Conservation (phyloP, 1,284 basidiomycete species). For the Farysia itapuensis region DNA sequence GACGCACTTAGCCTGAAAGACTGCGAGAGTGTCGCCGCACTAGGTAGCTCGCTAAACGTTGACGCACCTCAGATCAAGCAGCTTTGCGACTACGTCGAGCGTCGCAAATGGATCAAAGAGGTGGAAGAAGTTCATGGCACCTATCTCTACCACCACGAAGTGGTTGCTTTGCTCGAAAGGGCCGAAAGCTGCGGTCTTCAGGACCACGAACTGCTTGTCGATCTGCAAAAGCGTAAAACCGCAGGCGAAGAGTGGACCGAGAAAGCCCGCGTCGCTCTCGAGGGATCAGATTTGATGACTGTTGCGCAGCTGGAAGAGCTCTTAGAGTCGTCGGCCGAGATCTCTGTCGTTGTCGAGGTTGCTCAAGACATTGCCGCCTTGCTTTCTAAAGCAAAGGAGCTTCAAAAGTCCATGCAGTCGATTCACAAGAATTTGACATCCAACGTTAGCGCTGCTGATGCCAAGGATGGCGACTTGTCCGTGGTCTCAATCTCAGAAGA, state of each 20-base stretch:
- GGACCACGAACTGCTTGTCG: slow-evolving; percentile 36
- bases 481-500: slow-evolving; percentile 29
- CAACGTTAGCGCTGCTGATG: neutral
- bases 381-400: slow-evolving; percentile 29
- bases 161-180: slow-evolving; percentile 71
- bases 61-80: slow-evolving; percentile 72
- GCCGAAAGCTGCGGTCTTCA: slow-evolving; percentile 71
- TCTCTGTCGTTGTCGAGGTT: slow-evolving; percentile 33
- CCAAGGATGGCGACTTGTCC: slow-evolving; percentile 25
- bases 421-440: slow-evolving; percentile 16
- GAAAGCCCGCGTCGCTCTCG: slow-evolving; percentile 10
- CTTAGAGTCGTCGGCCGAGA: slow-evolving; percentile 23
- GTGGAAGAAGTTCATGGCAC: slow-evolving; percentile 62
- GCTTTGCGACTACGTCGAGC: slow-evolving; percentile 74
- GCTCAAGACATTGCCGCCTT: slow-evolving; percentile 19
- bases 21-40: slow-evolving; percentile 71
- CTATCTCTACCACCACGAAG: slow-evolving; percentile 47
- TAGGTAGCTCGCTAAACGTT: slow-evolving; percentile 76
- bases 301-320: slow-evolving; percentile 26
- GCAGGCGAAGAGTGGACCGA: slow-evolving; percentile 40
- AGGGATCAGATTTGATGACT: slow-evolving; percentile 4
- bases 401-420: slow-evolving; percentile 19
- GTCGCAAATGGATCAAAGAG: slow-evolving; percentile 68
- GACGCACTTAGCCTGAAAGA: slow-evolving; percentile 63
- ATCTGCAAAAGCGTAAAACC: slow-evolving; percentile 23